Evolutionary conservation across 2,329 filamentous ascomycete species (phyloP).

Genomic region (Paraconiothyrium brasiliense): DNA sequence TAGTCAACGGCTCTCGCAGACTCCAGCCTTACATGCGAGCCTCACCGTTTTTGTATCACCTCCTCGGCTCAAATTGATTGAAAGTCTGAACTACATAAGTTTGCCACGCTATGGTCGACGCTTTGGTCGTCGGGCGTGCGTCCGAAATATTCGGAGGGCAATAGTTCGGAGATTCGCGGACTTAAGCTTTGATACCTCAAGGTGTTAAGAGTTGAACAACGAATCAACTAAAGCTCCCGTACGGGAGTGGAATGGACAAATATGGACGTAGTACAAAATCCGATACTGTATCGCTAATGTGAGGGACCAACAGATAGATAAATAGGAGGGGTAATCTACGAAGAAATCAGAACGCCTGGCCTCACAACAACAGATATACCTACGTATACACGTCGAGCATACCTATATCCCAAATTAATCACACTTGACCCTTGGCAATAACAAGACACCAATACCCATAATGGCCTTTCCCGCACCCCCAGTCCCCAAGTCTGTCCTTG

Average conservation of each 20-base stretch:
- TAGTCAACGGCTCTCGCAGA: background rate
- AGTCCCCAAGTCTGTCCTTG: conserved; percentile 61
- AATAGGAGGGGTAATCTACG: background rate
- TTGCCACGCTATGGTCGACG: background rate
- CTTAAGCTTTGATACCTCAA: background rate
- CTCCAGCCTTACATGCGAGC: background rate
- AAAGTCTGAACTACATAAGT: background rate
- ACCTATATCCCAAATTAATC: background rate
- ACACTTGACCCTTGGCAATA: background rate
- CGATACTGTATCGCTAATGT: background rate
- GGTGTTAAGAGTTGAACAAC: background rate
- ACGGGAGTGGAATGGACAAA: background rate
- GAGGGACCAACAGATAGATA: background rate
- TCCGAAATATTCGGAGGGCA: conserved; percentile 3
- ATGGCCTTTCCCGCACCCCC: conserved; percentile 17
- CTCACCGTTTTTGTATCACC: background rate
- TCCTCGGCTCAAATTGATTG: background rate
- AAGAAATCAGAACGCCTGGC: background rate
- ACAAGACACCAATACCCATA: background rate
- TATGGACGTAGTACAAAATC: conserved; percentile 5
- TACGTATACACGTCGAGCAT: background rate
- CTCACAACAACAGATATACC: background rate
- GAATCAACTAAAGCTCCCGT: background rate
- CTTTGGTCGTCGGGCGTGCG: background rate
- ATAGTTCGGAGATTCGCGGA: conserved; percentile 4